Base-by-base conservation (phyloP, 2,329 filamentous ascomycete genomes). In the Calonectria pseudoreteaudii region DNA sequence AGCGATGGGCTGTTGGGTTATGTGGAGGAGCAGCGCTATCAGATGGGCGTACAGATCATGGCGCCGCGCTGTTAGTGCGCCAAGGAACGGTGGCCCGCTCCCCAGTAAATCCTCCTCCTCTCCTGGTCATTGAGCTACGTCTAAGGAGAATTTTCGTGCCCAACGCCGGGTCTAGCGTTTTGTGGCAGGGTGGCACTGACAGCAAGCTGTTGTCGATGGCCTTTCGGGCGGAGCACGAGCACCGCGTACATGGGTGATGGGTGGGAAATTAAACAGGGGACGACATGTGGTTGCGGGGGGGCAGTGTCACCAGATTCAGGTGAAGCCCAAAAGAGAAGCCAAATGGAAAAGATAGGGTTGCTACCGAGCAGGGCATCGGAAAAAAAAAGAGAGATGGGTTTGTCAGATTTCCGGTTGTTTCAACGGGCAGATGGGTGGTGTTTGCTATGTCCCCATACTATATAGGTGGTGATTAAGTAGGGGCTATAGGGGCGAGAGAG, bases 251-350 rank as follows among this genome's bases (percentile, higher is more conserved):
- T 47, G 50, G 56, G 49, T 18, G 28, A 13, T 11, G 26, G 23
- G 34, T 56, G 72, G 71, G 70, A 74, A 75, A 76, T 72, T 70
- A 70, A 49, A 56, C 72, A 71, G 66, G 74, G 74, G 73, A 52
- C 56, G 23, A 31, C 50, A 53, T 56, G 70, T 60, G 64, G 71
- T 62, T 47, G 67, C 41, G 56, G 62, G 64, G 49, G 49, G 69
- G 65, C 56, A 38, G 65, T 62, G 50, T 67, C 76, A 66, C 71
- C 74, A 78, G 66, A 71, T 79, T 77, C 75, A 79, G 78, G 78
- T 79, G 76, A 75, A 72, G 20, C 66, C 64, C 36, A 23, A 50
- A 23, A 14, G 26, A 41, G 16, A 58, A 34, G 20, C 66, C 64
- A 28, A 23, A 50, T 23, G 20, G n/a, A 41, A 13, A 58, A 23